phyloP scores from a whole-genome alignment of 2,329 filamentous ascomycete species.

The Botryotinia globosa region DNA sequence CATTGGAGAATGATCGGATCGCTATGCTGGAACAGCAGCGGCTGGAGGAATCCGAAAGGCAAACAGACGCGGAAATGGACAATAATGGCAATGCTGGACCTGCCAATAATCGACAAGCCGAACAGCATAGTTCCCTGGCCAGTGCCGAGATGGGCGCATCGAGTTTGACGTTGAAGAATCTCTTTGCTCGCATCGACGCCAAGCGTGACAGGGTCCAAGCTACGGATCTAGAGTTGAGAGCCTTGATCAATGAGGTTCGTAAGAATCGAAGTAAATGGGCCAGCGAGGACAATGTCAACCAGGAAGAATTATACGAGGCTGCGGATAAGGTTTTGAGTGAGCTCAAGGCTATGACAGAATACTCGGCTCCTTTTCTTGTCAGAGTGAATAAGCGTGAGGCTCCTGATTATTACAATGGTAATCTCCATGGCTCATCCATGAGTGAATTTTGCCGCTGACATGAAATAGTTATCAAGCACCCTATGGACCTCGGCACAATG shows the following conservation, averaged over 20 bases:
- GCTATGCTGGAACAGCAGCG: constrained; percentile 98
- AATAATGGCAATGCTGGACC: constrained; percentile 54
- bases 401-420: constrained; percentile 89
- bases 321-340: constrained; percentile 96
- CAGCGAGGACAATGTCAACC: constrained; percentile 93
- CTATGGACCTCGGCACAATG: constrained; percentile 97
- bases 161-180: constrained; percentile 91
- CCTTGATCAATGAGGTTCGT: constrained; percentile 92
- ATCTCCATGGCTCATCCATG: constrained; percentile 41
- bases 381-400: constrained; percentile 96
- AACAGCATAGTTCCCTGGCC: constrained; percentile 83
- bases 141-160: constrained; percentile 94
- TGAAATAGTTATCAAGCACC: constrained; percentile 82
- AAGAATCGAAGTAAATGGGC: constrained; percentile 99
- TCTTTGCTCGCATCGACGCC: constrained; percentile 92
- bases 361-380: constrained; percentile 92
- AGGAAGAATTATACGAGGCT: constrained; percentile 96
- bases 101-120: constrained; percentile 50
- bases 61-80: constrained; percentile 93
- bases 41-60: constrained; percentile 92
- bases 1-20: constrained; percentile 88
- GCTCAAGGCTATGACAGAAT: constrained; percentile 94
- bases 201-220: constrained; percentile 88
- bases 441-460: constrained; percentile 35
- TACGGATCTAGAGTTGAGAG: constrained; percentile 87